phyloP scores from a whole-genome alignment of 108 stramenopile genomes.

The Aurantiochytrium sp. region DNA sequence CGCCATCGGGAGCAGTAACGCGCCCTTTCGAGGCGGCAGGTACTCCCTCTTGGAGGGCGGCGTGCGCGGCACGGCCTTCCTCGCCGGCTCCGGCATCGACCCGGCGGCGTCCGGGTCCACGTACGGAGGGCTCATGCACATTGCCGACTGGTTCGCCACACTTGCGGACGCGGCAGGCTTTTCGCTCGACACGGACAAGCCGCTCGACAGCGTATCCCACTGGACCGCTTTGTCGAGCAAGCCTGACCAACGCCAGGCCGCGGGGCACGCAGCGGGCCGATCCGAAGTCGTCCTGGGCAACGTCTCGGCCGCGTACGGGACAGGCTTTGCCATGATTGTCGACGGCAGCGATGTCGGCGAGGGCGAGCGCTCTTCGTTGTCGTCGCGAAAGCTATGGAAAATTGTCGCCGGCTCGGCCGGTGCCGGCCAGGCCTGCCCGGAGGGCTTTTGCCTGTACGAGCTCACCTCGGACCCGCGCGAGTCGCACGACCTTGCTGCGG shows the following conservation, averaged over 20 bases:
- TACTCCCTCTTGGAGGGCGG: conserved; percentile 9
- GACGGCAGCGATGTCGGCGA: no score
- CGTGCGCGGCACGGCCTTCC: neutral
- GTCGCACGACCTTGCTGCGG: neutral
- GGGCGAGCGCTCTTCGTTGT: no score
- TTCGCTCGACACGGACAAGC: neutral
- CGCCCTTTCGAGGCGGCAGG: neutral
- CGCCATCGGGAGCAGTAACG: neutral
- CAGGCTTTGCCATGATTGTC: neutral
- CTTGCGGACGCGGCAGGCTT: neutral
- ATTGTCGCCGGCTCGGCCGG: neutral
- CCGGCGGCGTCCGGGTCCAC: neutral
- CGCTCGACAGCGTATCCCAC: neutral
- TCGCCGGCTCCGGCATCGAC: neutral
- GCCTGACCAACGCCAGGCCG: neutral
- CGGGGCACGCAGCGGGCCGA: neutral
- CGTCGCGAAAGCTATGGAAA: neutral
- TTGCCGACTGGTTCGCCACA: neutral
- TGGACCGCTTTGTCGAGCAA: neutral
- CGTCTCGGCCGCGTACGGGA: neutral
- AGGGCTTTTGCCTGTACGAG: neutral
- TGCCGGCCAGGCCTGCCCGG: neutral
- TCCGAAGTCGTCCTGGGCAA: neutral
- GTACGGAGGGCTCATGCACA: neutral
- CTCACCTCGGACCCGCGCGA: neutral